Conservation (phyloP, 2,329 filamentous ascomycete species). For the Ceratocystis huliohia region DNA sequence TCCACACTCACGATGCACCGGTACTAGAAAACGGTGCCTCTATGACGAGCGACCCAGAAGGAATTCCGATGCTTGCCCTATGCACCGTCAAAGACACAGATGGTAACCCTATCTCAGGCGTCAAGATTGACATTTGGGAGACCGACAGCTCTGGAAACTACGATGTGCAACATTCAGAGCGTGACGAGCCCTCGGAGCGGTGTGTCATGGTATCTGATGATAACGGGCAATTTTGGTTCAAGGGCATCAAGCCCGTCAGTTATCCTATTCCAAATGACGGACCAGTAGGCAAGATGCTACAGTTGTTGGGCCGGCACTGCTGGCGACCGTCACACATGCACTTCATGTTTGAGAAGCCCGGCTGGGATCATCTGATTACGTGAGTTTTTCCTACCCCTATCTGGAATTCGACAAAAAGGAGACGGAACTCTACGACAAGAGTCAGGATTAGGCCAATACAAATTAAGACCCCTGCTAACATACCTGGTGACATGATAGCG, state of each 20-base stretch:
- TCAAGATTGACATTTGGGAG: constrained; percentile 68
- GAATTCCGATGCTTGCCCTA: constrained; percentile 52
- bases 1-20: constrained; percentile 61
- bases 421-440: too few species aligned
- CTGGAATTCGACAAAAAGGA: neutral
- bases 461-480: neutral
- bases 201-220: constrained; percentile 26
- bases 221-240: constrained; percentile 57
- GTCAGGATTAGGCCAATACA: neutral
- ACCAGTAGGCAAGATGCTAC: constrained; percentile 62
- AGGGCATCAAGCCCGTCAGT: constrained; percentile 68
- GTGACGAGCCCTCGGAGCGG: constrained; percentile 32
- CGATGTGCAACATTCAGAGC: constrained; percentile 56
- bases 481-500: constrained; percentile 35
- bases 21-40: constrained; percentile 37
- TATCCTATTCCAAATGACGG: constrained; percentile 80
- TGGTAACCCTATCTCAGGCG: constrained; percentile 46
- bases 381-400: constrained; percentile 34
- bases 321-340: constrained; percentile 71
- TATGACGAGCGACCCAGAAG: constrained; percentile 53
- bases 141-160: constrained; percentile 63
- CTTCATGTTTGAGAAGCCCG: constrained; percentile 75
- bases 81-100: constrained; percentile 52
- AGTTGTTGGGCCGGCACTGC: constrained; percentile 55
- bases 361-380: constrained; percentile 73